These are phyloP conservation scores for Tricholoma saponaceum DNA, from an alignment of 768 basidiomycete genomes.

Conservation along the genomic window DNA sequence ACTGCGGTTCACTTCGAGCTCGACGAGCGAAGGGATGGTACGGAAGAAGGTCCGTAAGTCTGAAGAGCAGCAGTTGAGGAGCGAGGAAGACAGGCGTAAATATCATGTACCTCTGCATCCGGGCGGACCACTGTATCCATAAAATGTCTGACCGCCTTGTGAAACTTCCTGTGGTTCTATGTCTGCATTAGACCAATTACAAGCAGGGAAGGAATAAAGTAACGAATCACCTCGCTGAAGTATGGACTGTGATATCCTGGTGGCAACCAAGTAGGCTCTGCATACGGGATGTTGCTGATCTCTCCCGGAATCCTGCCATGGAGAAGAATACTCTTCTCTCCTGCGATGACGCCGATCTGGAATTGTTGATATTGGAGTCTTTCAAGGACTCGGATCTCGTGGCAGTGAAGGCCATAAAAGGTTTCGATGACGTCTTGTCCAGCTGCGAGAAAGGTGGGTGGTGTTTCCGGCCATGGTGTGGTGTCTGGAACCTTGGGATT, in stretches of 20 bases:
- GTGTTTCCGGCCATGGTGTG: too few species aligned
- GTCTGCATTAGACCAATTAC: not conserved
- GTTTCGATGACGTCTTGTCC: conserved; percentile 77
- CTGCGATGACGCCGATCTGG: conserved; percentile 59
- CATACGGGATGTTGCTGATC: conserved; percentile 70
- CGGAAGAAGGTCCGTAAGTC: not conserved
- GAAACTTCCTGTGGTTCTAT: conserved; percentile 54
- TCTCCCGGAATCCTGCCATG: conserved; percentile 43
- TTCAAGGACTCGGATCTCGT: conserved; percentile 65
- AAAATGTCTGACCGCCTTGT: conserved; percentile 57
- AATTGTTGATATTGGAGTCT: conserved; percentile 63
- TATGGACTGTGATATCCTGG: conserved; percentile 69
- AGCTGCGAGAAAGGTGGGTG: conserved; percentile 36
- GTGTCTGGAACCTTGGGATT: too few species aligned
- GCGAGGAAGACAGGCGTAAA: too few species aligned
- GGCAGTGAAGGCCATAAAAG: conserved; percentile 75
- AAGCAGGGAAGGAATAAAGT: not conserved
- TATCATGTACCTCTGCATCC: conserved; percentile 29
- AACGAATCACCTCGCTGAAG: conserved; percentile 52
- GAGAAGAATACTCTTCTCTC: conserved; percentile 51
- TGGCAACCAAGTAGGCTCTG: conserved; percentile 73
- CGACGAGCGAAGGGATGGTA: not conserved
- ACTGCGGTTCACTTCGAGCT: not conserved
- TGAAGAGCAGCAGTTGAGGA: too few species aligned
- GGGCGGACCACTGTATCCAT: conserved; percentile 60